Evolutionary conservation across 2,329 filamentous ascomycete species (phyloP).

Genomic region (Arthrobotrys megalospora): DNA sequence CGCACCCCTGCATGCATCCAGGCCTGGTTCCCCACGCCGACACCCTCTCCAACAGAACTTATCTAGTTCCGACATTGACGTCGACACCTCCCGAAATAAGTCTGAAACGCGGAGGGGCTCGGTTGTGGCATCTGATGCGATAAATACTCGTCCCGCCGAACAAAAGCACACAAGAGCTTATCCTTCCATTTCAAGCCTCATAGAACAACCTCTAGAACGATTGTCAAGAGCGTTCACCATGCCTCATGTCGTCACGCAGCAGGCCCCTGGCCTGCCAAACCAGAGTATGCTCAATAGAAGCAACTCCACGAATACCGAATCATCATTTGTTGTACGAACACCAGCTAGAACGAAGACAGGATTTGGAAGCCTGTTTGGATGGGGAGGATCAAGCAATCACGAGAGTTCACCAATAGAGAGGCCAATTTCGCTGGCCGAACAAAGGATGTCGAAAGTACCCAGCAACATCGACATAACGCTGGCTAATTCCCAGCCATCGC

Average conservation of each 20-base stretch:
- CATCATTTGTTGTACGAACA: conserved; percentile 48
- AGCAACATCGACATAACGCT: conserved; percentile 55
- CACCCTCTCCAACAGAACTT: conserved; percentile 53
- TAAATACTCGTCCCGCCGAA: conserved; percentile 34
- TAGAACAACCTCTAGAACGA: conserved; percentile 51
- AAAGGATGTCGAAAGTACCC: conserved; percentile 57
- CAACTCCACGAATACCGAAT: conserved; percentile 54
- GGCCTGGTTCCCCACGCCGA: conserved; percentile 47
- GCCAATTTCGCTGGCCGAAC: conserved; percentile 40
- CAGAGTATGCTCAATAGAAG: conserved; percentile 51
- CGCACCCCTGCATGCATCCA: conserved; percentile 44
- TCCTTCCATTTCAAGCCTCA: conserved; percentile 57
- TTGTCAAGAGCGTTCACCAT: conserved; percentile 55
- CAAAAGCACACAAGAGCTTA: conserved; percentile 40
- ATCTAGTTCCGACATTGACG: conserved; percentile 49
- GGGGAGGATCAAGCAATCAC: conserved; percentile 41
- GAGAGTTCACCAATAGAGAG: conserved; percentile 46
- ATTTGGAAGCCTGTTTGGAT: conserved; percentile 53
- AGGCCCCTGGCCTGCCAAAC: conserved; percentile 38
- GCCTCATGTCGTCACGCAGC: conserved; percentile 56
- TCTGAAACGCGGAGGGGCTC: conserved; percentile 53
- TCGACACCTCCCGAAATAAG: conserved; percentile 33
- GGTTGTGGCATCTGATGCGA: conserved; percentile 44
- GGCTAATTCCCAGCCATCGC: conserved; percentile 54
- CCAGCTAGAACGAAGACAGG: conserved; percentile 51